Percentiles rank a stretch among this genome's conserved stretches.
These are phyloP conservation scores for Camelina sativa DNA, from an alignment of 345 rosid species.

Conservation along the genomic window DNA sequence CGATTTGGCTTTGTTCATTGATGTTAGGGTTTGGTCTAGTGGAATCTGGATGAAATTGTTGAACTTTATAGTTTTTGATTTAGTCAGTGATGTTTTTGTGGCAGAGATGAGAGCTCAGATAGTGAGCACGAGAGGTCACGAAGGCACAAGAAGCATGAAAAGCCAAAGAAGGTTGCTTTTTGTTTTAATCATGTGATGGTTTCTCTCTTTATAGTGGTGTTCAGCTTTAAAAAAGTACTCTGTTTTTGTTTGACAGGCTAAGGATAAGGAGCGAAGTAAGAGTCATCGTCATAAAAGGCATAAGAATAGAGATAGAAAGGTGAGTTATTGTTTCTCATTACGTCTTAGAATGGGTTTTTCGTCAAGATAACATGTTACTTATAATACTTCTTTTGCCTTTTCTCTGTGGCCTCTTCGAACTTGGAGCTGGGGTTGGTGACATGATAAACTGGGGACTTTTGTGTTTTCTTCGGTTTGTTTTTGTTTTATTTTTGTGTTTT, in stretches of 20 bases:
- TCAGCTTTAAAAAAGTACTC: constrained; percentile 22
- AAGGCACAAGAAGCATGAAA: constrained; percentile 78
- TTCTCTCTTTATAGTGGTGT: not conserved
- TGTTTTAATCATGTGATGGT: constrained; percentile 11
- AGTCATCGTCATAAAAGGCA: constrained; percentile 71
- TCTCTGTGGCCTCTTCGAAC: constrained; percentile 85
- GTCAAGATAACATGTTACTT: constrained; percentile 54
- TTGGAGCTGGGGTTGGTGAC: constrained; percentile 98
- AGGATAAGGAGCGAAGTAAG: constrained; percentile 78
- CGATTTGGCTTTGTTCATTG: not conserved
- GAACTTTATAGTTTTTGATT: not conserved
- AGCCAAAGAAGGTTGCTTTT: constrained; percentile 69
- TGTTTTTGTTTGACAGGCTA: constrained; percentile 47
- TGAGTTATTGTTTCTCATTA: constrained; percentile 45
- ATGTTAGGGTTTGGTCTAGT: not conserved
- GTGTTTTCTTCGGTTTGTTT: constrained; percentile 53
- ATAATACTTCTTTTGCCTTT: constrained; percentile 73
- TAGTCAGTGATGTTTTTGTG: not conserved
- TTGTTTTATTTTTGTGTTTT: constrained; percentile 8
- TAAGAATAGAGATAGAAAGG: constrained; percentile 83
- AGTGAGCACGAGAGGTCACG: constrained; percentile 66
- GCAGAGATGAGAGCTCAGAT: constrained; percentile 58
- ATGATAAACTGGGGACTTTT: constrained; percentile 59
- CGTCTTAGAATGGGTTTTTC: not conserved
- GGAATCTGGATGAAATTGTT: not conserved